Base-by-base conservation (phyloP, 1,284 basidiomycete species). In the Volvariella surrecta region DNA sequence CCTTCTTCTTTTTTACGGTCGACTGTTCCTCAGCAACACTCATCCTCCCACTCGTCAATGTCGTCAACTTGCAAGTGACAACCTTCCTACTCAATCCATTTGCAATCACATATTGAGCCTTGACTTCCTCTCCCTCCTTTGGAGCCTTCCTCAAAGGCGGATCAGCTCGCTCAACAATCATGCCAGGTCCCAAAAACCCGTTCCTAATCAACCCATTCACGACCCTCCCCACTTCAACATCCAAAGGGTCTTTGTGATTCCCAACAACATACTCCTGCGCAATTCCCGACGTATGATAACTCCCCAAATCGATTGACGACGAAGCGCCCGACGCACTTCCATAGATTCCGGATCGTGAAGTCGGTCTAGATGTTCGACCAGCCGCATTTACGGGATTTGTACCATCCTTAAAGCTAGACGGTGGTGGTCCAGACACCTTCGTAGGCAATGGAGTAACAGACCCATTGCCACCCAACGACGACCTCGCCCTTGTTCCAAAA, bases 61-160 rank as follows among this genome's bases (percentile, higher is more conserved):
- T 86, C 37, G 90, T 86, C 60, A 94, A 65, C 52, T 85, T 79
- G 58, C 87, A 90, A 17, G 77, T 82, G 24, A 91, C 73, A 28
- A 84, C 71, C 64, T 89, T 89, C 49, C 78, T 70, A 47, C 76
- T 74, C 50, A 86, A 59, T 45, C 75, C 58, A 52, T 77, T 89
- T 45, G 84, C 76, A 57, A 94, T 82, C 39, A 80, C 74, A 63
- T 94, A 94, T 56, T 86, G 79, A 7, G 89, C 88, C 53, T 78
- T 76, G 50, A 89, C 70, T 61, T 91, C 85, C 58, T 89, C 84
- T 39, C 82, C 79, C 41, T 81, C 79, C 51, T 76, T 80, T 38
- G 78, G 86, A 28, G 68, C 61, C 49, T 58, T 71, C 60, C 70
- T 74, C 49, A 91, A 57, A 6, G 80, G 84, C 16, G 85, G 79